Evolutionary conservation across 75 land plant species (phyloP), one percentile per base, ranked within the genome.

Genomic region (Adiantum capillusveneris): DNA sequence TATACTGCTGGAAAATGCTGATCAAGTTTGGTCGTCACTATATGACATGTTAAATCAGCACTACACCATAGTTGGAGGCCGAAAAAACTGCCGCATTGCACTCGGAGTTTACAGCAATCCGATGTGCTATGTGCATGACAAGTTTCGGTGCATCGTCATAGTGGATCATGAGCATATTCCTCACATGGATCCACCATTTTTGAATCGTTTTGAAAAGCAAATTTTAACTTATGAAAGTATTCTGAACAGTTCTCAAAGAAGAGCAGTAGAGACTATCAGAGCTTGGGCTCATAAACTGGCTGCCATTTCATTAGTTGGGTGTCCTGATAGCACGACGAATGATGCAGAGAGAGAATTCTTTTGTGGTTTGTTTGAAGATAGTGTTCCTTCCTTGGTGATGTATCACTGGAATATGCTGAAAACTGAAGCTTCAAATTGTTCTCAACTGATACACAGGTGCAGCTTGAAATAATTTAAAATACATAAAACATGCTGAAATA

Each of bases 21-120:
- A 66, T 36, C 68, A 49, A 49, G 45, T 66, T 13, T 66, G 68
- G 68, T 66, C 68, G 29, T 66, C 68, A 25, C 51, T 66, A 25
- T 66, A 66, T 66, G 68, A 66, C 61, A 66, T 66, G 68, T 34
- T 66, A 29, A 66, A 66, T 30, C 68, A 66, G 52, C 68, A 66
- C 50, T 66, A 66, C 27, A 66, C 68, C 26, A 29, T 46, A 5
- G 68, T 66, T 45, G 68, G 50, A 9, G 68, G 59, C 34, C 56
- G 68, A 12, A 48, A 58, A 12, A 66, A 66, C 42, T 66, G 68
- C 31, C 68, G 68, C n/a, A 66, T 66, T 14, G 68, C 68, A 25
- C 57, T 66, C 42, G 68, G 68, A 57, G 48, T 59, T 2, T 57
- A 66, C 18, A 66, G 68, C 28, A 66, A 66, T 31, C 68, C 68